Evolutionary conservation across 331 rosid genomes (phyloP).

Genomic region (Rosa hybrid): DNA sequence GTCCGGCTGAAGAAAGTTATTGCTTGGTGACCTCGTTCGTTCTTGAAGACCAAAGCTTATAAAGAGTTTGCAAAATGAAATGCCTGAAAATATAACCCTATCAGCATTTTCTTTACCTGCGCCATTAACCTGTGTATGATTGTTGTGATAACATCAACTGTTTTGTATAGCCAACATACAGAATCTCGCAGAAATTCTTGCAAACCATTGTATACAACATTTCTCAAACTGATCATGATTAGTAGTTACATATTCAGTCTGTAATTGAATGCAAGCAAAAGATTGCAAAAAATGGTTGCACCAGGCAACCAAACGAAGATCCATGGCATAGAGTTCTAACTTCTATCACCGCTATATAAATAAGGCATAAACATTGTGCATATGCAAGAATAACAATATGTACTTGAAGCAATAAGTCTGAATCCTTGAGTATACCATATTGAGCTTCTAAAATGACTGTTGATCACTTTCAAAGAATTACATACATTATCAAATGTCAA

Average conservation of each 20-base stretch:
- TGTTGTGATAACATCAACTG: neutral
- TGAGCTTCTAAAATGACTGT: neutral
- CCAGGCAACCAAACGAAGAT: neutral
- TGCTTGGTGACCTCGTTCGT: neutral
- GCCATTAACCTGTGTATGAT: neutral
- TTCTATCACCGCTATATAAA: neutral
- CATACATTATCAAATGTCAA: neutral
- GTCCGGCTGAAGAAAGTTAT: neutral
- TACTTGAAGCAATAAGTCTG: neutral
- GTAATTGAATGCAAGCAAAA: neutral
- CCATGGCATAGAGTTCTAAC: no score
- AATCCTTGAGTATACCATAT: neutral
- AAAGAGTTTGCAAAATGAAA: neutral
- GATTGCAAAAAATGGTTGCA: neutral
- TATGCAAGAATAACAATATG: neutral
- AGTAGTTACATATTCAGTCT: no score
- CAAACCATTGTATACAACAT: no score
- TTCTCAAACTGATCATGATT: no score
- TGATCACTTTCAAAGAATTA: neutral
- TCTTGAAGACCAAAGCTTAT: neutral
- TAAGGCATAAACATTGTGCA: neutral
- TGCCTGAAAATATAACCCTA: neutral
- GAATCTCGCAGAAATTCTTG: neutral
- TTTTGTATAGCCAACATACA: neutral
- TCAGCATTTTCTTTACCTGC: neutral